Evolutionary conservation across 768 basidiomycete genomes (phyloP).

Genomic region (Kwoniella shandongensis): DNA sequence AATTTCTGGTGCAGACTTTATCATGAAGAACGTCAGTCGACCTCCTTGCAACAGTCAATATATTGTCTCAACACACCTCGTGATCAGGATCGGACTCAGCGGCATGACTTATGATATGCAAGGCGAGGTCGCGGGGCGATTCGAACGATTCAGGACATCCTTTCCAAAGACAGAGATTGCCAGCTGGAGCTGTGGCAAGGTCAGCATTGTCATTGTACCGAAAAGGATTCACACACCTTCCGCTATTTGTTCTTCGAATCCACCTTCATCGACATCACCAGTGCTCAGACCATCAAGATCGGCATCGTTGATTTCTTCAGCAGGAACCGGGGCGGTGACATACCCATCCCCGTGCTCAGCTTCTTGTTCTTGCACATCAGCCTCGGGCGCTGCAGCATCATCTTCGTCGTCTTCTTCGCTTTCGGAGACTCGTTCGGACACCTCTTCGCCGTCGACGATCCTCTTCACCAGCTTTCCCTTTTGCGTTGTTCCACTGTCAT

Average conservation of each 20-base stretch:
- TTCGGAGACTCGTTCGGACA: not conserved
- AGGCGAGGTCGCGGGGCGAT: not conserved
- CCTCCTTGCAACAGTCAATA: too few species aligned
- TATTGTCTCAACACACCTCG: too few species aligned
- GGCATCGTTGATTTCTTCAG: not conserved
- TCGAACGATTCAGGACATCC: too few species aligned
- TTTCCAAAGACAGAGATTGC: too few species aligned
- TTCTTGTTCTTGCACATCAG: not conserved
- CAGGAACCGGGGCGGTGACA: too few species aligned
- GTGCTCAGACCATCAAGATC: not conserved
- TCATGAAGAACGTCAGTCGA: too few species aligned
- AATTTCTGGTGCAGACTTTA: too few species aligned
- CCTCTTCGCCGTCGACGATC: slow-evolving; percentile 20
- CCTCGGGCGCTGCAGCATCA: not conserved
- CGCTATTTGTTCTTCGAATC: not conserved
- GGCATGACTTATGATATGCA: not conserved
- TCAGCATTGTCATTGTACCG: too few species aligned
- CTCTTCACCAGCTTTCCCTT: not conserved
- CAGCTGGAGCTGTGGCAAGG: too few species aligned
- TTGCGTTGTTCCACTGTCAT: not conserved
- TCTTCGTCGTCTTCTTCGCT: not conserved
- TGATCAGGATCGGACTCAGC: not conserved
- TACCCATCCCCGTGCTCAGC: not conserved
- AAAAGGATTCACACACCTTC: not conserved
- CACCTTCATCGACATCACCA: not conserved